Conservation (phyloP, 2,329 filamentous ascomycete genomes). For the Leptodontidium sp. region DNA sequence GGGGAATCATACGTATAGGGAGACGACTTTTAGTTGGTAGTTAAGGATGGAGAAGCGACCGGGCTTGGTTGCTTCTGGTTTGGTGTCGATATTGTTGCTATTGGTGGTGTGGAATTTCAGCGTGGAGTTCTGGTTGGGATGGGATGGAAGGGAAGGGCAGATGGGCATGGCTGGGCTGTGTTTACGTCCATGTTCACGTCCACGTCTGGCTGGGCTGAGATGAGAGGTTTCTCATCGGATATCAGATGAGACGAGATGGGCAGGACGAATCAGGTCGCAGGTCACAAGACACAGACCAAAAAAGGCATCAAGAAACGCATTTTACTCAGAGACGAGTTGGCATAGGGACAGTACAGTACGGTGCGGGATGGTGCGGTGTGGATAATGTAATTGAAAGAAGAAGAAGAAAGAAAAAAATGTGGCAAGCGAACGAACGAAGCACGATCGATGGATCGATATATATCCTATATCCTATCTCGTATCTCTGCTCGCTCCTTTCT, state of each 20-base stretch:
- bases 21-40: conserved; percentile 47
- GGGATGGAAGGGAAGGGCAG: background rate
- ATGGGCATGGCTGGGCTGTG: conserved; percentile 1
- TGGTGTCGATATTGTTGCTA: background rate
- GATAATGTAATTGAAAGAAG: background rate
- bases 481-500: background rate
- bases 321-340: background rate
- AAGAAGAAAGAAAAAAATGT: background rate
- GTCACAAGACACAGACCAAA: background rate
- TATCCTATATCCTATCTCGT: too few relatives aligned
- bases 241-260: background rate
- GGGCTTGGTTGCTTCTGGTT: background rate
- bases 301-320: background rate
- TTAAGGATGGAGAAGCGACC: background rate
- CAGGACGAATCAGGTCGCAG: background rate
- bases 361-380: background rate
- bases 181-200: background rate
- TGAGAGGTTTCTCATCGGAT: too few relatives aligned
- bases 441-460: background rate
- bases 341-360: background rate
- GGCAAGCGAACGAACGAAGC: background rate
- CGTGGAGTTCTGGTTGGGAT: background rate
- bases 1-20: conserved; percentile 41
- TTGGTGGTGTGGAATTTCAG: background rate
- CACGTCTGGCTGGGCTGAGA: too few relatives aligned